Base-by-base conservation (phyloP, 2,329 filamentous ascomycete genomes). In the Ophiostoma fasciatum region DNA sequence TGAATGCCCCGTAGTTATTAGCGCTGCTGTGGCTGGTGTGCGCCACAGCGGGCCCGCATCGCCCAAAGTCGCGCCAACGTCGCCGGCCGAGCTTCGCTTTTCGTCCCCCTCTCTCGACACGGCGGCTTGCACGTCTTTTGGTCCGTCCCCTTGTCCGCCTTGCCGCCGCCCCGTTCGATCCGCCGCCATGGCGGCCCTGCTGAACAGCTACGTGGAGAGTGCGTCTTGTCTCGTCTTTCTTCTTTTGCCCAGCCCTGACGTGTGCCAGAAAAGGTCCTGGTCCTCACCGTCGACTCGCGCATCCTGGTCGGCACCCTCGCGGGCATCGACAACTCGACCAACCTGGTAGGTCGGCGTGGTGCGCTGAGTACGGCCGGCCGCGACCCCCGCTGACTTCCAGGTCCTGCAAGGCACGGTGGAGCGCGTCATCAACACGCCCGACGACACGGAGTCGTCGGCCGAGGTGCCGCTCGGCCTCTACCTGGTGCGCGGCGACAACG, bases 401-500 rank as follows among this genome's bases (percentile, higher is more conserved):
- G 85, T 96, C 19, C 69, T 98, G 11, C 73, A 76, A 46, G 68
- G 82, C 45, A 83, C 88, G 4, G 64, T 85, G 42, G 90, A 98
- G 59, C 81, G 90, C 46, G 81, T 94, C 43, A 94, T 98, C 49
- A 80, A 83, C 44, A 78, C 81, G 2, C 70, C 72, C 29, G 87
- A 94, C 52, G 84, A 94, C 51, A 70, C 74, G 28, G 83, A 93
- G 48, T 72, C 78, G 1, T 92, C 81, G 29, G 73, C 77, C 40
- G 75, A 90, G 52, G 77, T 90, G 14, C 75, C 80, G 5, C 74
- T 94, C 43, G 90, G 90, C 2, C 61, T 96, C 6, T 96, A 94
- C 55, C 69, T 98, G 39, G 82, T 98, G 39, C 73, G 90, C 41
- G 90, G 90, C 35, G 90, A 98, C 55, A 94, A 92, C 51, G 88